phyloP scores from a whole-genome alignment of 371 early-diverging fungal species.

The Phascolomyces articulosus region DNA sequence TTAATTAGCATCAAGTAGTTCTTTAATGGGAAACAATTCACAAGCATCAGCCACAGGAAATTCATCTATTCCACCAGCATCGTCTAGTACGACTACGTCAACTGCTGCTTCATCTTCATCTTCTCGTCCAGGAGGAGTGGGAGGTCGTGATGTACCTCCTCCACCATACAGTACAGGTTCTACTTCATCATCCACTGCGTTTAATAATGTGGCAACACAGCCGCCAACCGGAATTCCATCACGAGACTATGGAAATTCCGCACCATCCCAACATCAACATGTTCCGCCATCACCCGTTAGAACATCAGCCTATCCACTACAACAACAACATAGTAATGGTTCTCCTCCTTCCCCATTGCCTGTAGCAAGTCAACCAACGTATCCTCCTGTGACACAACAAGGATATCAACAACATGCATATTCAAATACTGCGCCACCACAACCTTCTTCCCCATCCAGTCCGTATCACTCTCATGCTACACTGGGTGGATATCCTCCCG shows the following conservation, averaged over 20 bases:
- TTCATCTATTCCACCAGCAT: background rate
- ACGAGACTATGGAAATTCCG: background rate
- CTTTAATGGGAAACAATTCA: background rate
- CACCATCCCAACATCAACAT: background rate
- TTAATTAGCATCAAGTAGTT: background rate
- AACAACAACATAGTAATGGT: background rate
- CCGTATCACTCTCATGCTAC: background rate
- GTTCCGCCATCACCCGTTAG: conserved; percentile 1
- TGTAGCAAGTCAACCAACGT: background rate
- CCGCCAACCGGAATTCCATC: background rate
- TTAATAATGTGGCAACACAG: background rate
- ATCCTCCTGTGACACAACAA: conserved; percentile 4
- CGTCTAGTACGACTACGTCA: background rate
- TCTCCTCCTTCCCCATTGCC: background rate
- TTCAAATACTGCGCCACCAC: background rate
- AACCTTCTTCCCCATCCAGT: background rate
- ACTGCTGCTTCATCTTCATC: background rate
- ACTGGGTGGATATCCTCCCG: too few relatives aligned
- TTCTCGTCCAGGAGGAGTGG: too few relatives aligned
- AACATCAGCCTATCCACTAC: background rate
- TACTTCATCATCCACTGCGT: background rate
- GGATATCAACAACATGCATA: conserved; percentile 4
- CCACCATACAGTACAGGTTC: background rate
- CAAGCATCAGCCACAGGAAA: background rate
- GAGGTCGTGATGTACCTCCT: conserved; percentile 2